Percentiles rank a stretch among this genome's conserved stretches.
phyloP scores from a whole-genome alignment of 192 early-diverging fungal species.

The Linnemannia elongata region DNA sequence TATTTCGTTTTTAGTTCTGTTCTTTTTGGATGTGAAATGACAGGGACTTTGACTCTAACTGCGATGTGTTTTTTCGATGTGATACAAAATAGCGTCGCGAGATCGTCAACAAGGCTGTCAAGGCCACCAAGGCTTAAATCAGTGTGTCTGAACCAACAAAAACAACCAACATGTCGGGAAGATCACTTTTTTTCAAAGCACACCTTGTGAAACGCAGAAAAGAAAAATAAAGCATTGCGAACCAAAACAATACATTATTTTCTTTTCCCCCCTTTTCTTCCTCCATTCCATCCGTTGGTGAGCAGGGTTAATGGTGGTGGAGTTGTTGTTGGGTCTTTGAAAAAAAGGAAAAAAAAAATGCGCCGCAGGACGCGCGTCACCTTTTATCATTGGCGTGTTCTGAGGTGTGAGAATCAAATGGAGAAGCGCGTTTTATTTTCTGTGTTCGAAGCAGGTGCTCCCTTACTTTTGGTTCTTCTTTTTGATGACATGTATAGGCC shows the following conservation, averaged over 20 bases:
- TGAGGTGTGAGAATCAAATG: too few relatives aligned
- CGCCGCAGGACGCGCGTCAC: too few relatives aligned
- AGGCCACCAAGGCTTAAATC: constrained; percentile 49
- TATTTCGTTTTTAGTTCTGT: neutral
- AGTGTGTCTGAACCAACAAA: neutral
- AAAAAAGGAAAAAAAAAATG: too few relatives aligned
- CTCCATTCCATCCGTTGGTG: neutral
- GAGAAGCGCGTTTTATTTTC: too few relatives aligned
- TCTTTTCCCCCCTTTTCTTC: neutral
- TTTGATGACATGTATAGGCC: too few relatives aligned
- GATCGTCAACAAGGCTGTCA: constrained; percentile 55
- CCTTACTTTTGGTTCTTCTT: too few relatives aligned
- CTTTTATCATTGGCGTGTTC: too few relatives aligned
- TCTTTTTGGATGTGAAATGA: neutral
- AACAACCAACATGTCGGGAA: constrained; percentile 3
- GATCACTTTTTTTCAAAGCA: neutral
- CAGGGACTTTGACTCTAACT: neutral
- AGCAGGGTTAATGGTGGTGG: too few relatives aligned
- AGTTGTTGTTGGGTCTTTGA: too few relatives aligned
- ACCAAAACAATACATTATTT: constrained; percentile 7
- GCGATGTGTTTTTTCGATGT: neutral
- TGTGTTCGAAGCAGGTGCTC: too few relatives aligned
- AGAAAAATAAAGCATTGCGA: constrained; percentile 13
- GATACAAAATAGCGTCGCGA: constrained; percentile 38
- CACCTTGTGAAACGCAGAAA: neutral